Conservation (phyloP, 495 filamentous ascomycete species). For the Viridothelium virens region DNA sequence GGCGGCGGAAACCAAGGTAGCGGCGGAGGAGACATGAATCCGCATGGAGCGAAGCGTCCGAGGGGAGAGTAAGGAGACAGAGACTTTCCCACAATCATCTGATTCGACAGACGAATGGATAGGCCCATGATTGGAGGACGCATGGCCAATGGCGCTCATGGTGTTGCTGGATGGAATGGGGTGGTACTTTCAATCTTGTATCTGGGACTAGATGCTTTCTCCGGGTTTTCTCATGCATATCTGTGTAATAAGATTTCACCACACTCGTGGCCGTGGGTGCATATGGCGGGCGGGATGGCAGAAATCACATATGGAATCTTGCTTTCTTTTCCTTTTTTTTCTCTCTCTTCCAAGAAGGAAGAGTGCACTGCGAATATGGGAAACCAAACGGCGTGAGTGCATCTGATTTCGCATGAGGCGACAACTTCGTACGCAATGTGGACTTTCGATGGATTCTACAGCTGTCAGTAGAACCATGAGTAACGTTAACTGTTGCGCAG, state of each 20-base stretch:
- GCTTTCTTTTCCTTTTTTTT: no score
- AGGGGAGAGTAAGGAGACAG: neutral
- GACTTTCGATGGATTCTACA: no score
- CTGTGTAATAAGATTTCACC: neutral
- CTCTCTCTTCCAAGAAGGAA: no score
- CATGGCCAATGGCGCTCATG: neutral
- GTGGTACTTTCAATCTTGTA: neutral
- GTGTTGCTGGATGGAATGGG: neutral
- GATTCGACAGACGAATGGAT: neutral
- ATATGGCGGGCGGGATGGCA: no score
- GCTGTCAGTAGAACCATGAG: no score
- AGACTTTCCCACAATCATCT: neutral
- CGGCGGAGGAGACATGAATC: constrained; percentile 57
- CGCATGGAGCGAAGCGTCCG: constrained; percentile 62
- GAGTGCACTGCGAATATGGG: no score
- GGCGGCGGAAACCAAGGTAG: constrained; percentile 32
- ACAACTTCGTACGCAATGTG: no score
- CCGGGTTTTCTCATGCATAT: neutral
- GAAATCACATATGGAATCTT: no score
- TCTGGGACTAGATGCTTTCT: neutral
- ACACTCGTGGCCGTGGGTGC: neutral
- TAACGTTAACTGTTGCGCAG: no score
- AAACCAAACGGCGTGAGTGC: no score
- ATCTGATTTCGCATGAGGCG: no score
- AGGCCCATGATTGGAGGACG: neutral